Percentiles rank a stretch among this genome's conserved stretches.
Conservation (phyloP, 495 filamentous ascomycete species). For the Tuber indicum region DNA sequence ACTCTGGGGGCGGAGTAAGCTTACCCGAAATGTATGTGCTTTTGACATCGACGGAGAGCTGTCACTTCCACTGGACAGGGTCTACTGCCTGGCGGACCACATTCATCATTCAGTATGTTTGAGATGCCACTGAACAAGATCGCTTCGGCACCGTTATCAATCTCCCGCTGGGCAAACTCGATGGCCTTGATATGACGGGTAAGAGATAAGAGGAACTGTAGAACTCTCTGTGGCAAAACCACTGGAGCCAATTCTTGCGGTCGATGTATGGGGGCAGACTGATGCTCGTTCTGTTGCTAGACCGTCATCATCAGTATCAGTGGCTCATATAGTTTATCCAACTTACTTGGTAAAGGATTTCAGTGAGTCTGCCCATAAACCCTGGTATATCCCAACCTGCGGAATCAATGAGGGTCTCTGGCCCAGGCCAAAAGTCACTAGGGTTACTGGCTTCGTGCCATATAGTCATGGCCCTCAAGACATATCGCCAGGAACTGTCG, state of each 20-base stretch:
- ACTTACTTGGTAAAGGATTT: background rate
- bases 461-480: background rate
- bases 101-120: background rate
- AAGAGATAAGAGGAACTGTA: background rate
- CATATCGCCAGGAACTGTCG: background rate
- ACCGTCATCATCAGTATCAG: background rate
- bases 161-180: background rate
- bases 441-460: background rate
- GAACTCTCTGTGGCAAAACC: background rate
- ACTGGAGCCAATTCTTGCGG: background rate
- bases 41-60: background rate
- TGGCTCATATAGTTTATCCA: background rate
- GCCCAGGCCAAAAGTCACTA: background rate
- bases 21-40: background rate
- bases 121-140: background rate
- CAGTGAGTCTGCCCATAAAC: background rate
- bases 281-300: background rate
- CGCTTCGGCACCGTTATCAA: slow-evolving; percentile 2
- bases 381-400: background rate
- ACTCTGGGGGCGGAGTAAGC: background rate
- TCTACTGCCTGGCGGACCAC: background rate
- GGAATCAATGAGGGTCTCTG: background rate
- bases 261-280: background rate
- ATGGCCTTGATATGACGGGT: background rate
- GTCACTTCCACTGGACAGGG: background rate